Base-by-base conservation (phyloP, 2,329 filamentous ascomycete species). In the Botrytis elliptica region DNA sequence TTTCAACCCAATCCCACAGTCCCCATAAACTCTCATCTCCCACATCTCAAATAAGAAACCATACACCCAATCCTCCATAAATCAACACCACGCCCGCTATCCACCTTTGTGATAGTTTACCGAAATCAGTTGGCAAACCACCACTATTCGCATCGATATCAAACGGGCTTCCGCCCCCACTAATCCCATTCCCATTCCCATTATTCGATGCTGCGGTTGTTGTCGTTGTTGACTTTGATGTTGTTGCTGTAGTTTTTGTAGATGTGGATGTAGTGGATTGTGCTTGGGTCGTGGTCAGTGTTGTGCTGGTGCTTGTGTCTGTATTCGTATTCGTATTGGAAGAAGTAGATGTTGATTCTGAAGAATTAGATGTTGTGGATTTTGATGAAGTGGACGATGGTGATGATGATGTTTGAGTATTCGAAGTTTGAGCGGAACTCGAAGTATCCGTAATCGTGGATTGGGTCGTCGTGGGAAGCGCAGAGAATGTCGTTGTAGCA, bases 151-250 rank as follows among this genome's bases (percentile, higher is more conserved):
- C 70, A 55, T 42, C 60, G n/a, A 73, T 73, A 59, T 75, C 73
- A 59, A 75, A 75, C 12, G 73, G 73, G 55, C 73, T 75, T 16
- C 73, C 73, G 12, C 73, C 73, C 6, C 73, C 73, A 36, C 20
- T 70, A 66, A 62, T n/a, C 52, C 46, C 59, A 40, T 67, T 36
- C 12, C 59, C 46, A 49, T 74, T 62, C 8, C 59, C 46, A 49
- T 74, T 62, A n/a, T 60, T 65, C 25, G 46, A 42, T 8, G 7
- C 60, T 33, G 62, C 62, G 12, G 62, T 36, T 36, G 42, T 59
- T 16, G 73, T 25, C 9, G 36, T 57, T 57, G 38, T 57, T 57
- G 38, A 16, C 4, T 57, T 68, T 25, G 66, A 52, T 42, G 49
- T 57, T 40, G 64, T 10, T 25, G 29, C 60, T 25, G 57, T 49